These are phyloP conservation scores for Carex cristatella DNA, from an alignment of 176 grass and related monocot species.

Conservation along the genomic window DNA sequence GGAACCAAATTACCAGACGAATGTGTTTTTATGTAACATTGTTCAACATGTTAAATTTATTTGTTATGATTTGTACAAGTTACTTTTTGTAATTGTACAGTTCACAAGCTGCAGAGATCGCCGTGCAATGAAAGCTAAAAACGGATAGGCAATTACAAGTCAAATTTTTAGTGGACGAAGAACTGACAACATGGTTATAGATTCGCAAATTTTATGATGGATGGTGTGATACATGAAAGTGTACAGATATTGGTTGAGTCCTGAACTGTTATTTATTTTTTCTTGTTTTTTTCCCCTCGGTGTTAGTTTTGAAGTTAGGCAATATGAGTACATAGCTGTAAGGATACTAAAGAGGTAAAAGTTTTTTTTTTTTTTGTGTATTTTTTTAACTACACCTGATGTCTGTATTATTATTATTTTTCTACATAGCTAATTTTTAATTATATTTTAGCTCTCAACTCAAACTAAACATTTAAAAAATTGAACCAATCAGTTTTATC, in stretches of 20 bases:
- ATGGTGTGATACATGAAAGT: constrained; percentile 48
- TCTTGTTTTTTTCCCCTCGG: constrained; percentile 44
- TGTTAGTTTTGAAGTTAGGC: constrained; percentile 44
- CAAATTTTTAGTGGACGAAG: neutral
- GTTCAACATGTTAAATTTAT: neutral
- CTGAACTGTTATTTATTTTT: constrained; percentile 34
- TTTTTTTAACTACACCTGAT: neutral
- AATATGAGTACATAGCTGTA: constrained; percentile 67
- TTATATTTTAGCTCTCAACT: neutral
- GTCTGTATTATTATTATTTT: neutral
- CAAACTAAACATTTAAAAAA: neutral
- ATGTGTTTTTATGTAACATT: neutral
- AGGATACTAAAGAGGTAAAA: constrained; percentile 21
- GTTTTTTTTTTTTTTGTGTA: neutral
- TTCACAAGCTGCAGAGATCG: neutral
- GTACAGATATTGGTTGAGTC: constrained; percentile 58
- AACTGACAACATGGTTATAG: constrained; percentile 17
- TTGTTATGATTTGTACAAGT: constrained; percentile 4
- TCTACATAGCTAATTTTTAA: neutral
- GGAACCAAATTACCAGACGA: neutral
- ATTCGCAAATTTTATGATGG: neutral
- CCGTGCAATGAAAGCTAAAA: constrained; percentile 9
- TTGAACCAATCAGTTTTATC: neutral
- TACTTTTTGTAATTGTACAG: constrained; percentile 5
- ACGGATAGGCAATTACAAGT: neutral